phyloP scores from a whole-genome alignment of 208 protist genomes.

The Strigomonas culicis region DNA sequence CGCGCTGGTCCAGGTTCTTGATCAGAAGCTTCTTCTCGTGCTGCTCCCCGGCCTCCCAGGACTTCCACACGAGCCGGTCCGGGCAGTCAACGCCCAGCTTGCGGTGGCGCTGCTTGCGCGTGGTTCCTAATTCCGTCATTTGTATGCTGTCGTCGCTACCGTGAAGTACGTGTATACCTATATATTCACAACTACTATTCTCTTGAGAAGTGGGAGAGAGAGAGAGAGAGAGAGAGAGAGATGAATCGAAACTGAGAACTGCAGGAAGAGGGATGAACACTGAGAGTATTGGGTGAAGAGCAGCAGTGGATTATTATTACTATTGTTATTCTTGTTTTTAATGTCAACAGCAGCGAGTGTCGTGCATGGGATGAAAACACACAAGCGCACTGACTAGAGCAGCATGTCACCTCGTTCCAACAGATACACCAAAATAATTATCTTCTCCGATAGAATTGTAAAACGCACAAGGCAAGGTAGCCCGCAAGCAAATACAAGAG shows the following conservation, averaged over 20 bases:
- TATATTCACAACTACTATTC: neutral
- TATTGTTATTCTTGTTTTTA: neutral
- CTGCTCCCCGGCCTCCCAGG: conserved; percentile 84
- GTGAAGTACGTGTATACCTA: conserved; percentile 2
- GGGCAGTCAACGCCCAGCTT: conserved; percentile 82
- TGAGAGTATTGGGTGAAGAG: neutral
- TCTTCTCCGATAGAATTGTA: conserved; percentile 23
- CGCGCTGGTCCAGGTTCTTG: conserved; percentile 72
- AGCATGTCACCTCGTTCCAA: too few species aligned
- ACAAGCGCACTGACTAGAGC: too few species aligned
- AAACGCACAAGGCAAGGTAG: conserved; percentile 39
- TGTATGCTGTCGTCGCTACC: neutral
- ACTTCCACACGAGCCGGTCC: conserved; percentile 77
- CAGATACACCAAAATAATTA: neutral
- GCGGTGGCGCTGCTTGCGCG: conserved; percentile 53
- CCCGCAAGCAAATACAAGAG: conserved; percentile 42
- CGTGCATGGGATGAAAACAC: too few species aligned
- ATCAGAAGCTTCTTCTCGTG: conserved; percentile 85
- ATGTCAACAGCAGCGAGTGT: neutral
- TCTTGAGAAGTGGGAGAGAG: neutral
- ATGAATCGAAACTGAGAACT: too few species aligned
- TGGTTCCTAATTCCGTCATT: conserved; percentile 7
- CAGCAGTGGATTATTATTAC: neutral
- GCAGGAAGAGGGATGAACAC: too few species aligned
- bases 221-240: neutral